Percentiles rank a stretch among this genome's conserved stretches.
These are phyloP conservation scores for Lachnellula arida DNA, from an alignment of 2,329 filamentous ascomycete species.

Conservation along the genomic window DNA sequence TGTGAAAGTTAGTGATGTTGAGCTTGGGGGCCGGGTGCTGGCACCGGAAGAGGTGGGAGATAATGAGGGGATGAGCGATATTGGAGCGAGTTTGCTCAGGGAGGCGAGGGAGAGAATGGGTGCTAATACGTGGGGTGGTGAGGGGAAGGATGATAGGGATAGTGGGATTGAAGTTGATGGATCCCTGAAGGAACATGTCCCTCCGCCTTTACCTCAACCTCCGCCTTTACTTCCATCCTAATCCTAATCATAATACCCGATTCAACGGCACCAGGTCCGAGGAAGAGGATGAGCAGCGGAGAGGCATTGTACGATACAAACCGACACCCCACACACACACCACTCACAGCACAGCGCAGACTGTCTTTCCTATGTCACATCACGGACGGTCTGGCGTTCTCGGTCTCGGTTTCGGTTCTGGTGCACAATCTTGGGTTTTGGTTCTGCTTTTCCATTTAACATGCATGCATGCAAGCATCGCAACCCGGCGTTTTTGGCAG, in stretches of 20 bases:
- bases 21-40: slow-evolving; percentile 76
- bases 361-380: background rate
- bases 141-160: slow-evolving; percentile 26
- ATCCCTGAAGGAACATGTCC: slow-evolving; percentile 4
- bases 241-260: background rate
- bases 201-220: background rate
- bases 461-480: no score
- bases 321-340: background rate
- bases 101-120: slow-evolving; percentile 25
- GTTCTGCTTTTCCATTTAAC: no score
- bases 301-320: background rate
- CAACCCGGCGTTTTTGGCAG: no score
- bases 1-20: slow-evolving; percentile 73
- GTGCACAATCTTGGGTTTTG: no score
- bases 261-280: no score
- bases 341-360: background rate
- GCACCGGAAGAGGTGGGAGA: slow-evolving; percentile 59
- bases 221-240: background rate
- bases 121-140: slow-evolving; percentile 21
- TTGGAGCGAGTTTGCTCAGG: slow-evolving; percentile 24
- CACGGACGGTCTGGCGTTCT: background rate
- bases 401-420: background rate
- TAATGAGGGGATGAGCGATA: slow-evolving; percentile 28
- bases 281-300: background rate
- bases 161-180: slow-evolving; percentile 28